A percentile compares a stretch with the other conserved stretches of the same genome.
These are phyloP conservation scores for Tolypocladium nubicola DNA, from an alignment of 2,329 filamentous ascomycete genomes.

Conservation along the genomic window DNA sequence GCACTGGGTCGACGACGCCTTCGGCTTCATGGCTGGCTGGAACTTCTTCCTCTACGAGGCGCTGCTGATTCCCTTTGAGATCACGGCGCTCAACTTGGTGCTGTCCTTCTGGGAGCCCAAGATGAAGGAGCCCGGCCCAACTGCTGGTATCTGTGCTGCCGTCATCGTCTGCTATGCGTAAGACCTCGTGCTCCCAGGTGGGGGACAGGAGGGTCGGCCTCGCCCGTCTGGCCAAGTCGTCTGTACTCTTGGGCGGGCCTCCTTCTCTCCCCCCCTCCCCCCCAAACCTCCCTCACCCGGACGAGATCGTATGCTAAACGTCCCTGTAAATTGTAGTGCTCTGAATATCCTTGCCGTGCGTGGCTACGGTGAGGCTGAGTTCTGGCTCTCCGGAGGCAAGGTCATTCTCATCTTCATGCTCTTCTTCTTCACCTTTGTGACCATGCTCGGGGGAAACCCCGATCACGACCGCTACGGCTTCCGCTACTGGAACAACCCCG, in stretches of 20 bases:
- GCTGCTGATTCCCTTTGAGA: slow-evolving; percentile 31
- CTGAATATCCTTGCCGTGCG: slow-evolving; percentile 57
- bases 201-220: background rate
- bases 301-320: slow-evolving; percentile 16
- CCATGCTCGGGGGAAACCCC: slow-evolving; percentile 71
- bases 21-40: slow-evolving; percentile 42
- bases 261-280: background rate
- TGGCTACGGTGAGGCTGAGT: slow-evolving; percentile 62
- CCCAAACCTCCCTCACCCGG: background rate
- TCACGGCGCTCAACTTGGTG: slow-evolving; percentile 30
- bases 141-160: slow-evolving; percentile 48
- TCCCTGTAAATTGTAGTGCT: slow-evolving; percentile 21
- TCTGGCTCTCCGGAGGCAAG: slow-evolving; percentile 54
- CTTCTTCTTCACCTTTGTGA: slow-evolving; percentile 67
- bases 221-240: background rate
- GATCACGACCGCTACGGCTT: slow-evolving; percentile 59
- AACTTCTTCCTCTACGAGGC: slow-evolving; percentile 36
- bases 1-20: slow-evolving; percentile 55
- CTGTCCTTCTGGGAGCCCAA: slow-evolving; percentile 28
- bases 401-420: slow-evolving; percentile 56
- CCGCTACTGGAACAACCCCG: slow-evolving; percentile 47
- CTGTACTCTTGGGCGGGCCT: background rate
- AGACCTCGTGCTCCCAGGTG: slow-evolving; percentile 13
- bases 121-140: slow-evolving; percentile 53
- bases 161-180: slow-evolving; percentile 48